These are phyloP conservation scores for Thermoascus crustaceus DNA, from an alignment of 2,329 filamentous ascomycete species.

Conservation along the genomic window DNA sequence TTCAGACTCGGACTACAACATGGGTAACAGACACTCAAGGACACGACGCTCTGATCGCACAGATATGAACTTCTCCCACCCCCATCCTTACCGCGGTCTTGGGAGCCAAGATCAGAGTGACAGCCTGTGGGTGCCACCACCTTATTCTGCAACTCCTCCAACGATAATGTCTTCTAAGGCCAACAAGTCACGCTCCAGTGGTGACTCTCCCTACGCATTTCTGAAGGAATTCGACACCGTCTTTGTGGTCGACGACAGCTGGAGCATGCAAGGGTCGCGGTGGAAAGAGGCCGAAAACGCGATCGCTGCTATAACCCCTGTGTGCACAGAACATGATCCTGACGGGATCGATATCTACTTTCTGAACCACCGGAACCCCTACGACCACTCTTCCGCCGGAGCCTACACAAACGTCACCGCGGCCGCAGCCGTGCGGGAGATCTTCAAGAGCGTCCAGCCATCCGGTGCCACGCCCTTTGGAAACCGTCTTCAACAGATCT, in stretches of 20 bases:
- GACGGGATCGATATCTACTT: slow-evolving; percentile 92
- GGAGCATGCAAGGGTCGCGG: slow-evolving; percentile 67
- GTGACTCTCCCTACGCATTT: slow-evolving; percentile 66
- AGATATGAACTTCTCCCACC: no score
- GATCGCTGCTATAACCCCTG: slow-evolving; percentile 65
- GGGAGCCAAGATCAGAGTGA: slow-evolving; percentile 4
- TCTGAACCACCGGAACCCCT: slow-evolving; percentile 56
- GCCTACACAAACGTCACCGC: slow-evolving; percentile 59
- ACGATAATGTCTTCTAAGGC: slow-evolving; percentile 11
- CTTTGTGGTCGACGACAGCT: slow-evolving; percentile 88
- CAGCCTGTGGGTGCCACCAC: slow-evolving; percentile 4
- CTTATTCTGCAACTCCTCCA: slow-evolving; percentile 13
- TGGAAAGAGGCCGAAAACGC: slow-evolving; percentile 70
- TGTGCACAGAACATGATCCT: slow-evolving; percentile 69
- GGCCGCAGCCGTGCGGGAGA: slow-evolving; percentile 50
- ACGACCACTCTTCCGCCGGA: slow-evolving; percentile 34
- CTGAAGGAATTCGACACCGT: slow-evolving; percentile 74
- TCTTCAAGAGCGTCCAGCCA: slow-evolving; percentile 64
- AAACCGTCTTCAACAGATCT: slow-evolving; percentile 59
- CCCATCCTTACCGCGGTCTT: no score
- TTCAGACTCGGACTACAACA: no score
- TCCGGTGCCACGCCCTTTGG: slow-evolving; percentile 66
- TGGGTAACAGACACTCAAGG: no score
- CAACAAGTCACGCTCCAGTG: slow-evolving; percentile 20
- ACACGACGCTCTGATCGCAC: no score